These are phyloP conservation scores for Backusella tuberculispora DNA, from an alignment of 192 early-diverging fungal species.

Conservation along the genomic window DNA sequence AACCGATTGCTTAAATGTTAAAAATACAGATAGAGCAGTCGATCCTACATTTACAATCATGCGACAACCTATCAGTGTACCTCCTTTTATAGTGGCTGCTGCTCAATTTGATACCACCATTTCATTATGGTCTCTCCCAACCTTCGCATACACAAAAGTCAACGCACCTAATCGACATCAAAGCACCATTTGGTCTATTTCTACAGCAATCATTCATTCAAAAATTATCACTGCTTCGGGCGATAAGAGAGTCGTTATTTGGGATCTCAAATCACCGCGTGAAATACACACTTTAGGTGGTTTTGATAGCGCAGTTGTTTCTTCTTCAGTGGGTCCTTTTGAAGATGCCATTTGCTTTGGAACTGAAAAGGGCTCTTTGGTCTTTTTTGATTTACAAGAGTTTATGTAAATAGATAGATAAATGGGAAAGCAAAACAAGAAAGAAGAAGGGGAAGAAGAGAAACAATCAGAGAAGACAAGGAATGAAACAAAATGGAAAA, in stretches of 20 bases:
- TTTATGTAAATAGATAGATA: slow-evolving; percentile 12
- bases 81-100: slow-evolving; percentile 13
- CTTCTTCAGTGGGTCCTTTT: slow-evolving; percentile 11
- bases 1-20: not conserved
- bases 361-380: slow-evolving; percentile 19
- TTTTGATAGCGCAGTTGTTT: slow-evolving; percentile 26
- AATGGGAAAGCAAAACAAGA: not conserved
- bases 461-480: too few relatives aligned
- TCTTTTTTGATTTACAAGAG: slow-evolving; percentile 22
- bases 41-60: not conserved
- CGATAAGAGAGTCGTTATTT: slow-evolving; percentile 16
- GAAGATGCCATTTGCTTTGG: slow-evolving; percentile 26
- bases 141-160: slow-evolving; percentile 17
- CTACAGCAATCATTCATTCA: slow-evolving; percentile 20
- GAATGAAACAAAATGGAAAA: too few relatives aligned
- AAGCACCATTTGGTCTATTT: slow-evolving; percentile 25
- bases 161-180: slow-evolving; percentile 19
- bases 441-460: too few relatives aligned
- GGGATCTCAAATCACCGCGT: slow-evolving; percentile 26
- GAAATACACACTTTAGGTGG: slow-evolving; percentile 1
- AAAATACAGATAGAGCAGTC: not conserved
- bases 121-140: slow-evolving; percentile 16
- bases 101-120: slow-evolving; percentile 4
- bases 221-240: slow-evolving; percentile 22
- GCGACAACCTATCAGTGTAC: slow-evolving; percentile 16